Conservation (phyloP, 2,329 filamentous ascomycete genomes). For the Colletotrichum brevisporum region DNA sequence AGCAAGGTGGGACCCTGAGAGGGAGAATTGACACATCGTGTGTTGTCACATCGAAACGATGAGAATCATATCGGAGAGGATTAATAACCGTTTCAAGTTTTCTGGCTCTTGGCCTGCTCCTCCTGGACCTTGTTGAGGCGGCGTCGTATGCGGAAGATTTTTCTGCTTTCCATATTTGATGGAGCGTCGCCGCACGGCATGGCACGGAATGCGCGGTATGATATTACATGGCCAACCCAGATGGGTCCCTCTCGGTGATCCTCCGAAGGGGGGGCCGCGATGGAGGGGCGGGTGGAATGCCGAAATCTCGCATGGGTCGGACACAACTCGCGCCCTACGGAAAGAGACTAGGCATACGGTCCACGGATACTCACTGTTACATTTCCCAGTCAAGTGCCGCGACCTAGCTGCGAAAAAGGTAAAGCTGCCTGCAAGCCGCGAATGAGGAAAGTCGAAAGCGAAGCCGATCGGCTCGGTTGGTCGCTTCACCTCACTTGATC, state of each 20-base stretch:
- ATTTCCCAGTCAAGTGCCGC: constrained; percentile 22
- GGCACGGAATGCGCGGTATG: neutral
- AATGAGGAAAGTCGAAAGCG: constrained; percentile 23
- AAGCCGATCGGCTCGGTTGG: constrained; percentile 24
- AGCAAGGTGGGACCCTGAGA: constrained; percentile 26
- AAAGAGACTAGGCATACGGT: neutral
- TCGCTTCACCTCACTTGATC: neutral
- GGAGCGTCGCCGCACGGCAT: neutral
- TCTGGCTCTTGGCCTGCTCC: constrained; percentile 15
- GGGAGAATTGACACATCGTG: constrained; percentile 27
- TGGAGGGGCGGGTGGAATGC: constrained; percentile 33
- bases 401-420: neutral
- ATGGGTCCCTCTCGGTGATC: constrained; percentile 29
- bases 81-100: constrained; percentile 27
- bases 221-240: neutral
- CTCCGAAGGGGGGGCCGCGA: constrained; percentile 17
- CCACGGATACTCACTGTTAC: too few species aligned
- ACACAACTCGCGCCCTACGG: neutral
- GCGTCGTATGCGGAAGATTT: constrained; percentile 20
- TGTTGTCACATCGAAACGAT: constrained; percentile 9
- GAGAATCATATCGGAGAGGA: neutral
- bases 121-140: constrained; percentile 22
- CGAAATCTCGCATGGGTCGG: constrained; percentile 28
- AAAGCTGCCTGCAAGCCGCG: constrained; percentile 16
- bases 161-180: constrained; percentile 12